Base-by-base conservation (phyloP, 345 rosid genomes). In the Citrus mangshanensis region DNA sequence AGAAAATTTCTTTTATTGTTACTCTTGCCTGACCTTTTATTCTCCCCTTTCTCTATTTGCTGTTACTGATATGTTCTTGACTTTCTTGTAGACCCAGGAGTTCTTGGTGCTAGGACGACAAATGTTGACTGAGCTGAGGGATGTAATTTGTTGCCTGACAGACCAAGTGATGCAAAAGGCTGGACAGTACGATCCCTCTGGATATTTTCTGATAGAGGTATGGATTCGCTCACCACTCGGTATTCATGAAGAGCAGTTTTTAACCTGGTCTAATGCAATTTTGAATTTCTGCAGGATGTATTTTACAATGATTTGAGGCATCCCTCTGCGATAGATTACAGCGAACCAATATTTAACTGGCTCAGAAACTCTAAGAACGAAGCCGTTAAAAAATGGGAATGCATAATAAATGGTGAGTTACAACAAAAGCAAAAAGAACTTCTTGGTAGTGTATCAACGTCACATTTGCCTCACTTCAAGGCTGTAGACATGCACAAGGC, bases 201-300 rank as follows among this genome's bases (percentile, higher is more conserved):
- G 98, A 81, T 95, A 90, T 88, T 93, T 95, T 82, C 91, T 93
- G 78, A 86, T 95, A 73, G 98, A 93, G 84, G 98, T 93, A 84
- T 82, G 84, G 59, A 16, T 59, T 72, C 24, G 10, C 69, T 79
- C 18, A 32, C 25, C n/a, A 21, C 51, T 65, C 49, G 5, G 65
- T 69, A 24, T 76, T 30, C n/a, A 42, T 68, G 54, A 51, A 12
- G 14, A 59, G 34, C 12, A 34, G 66, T 75, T 76, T 24, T 79
- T 56, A 4, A 68, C 37, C 38, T 18, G 72, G 28, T 73, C 61
- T 77, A 78, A 84, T 69, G 28, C 25, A 32, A 60, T 60, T 76
- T 65, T 73, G 54, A 74, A 6, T 65, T 71, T 81, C 28, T 80
- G 34, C 68, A 93, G 98, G 96, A 93, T 82, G 73, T 84, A 40